A percentile compares a stretch with the other conserved stretches of the same genome.
Evolutionary conservation across 345 rosid genomes (phyloP).

Genomic region (Aurinia saxatilis): DNA sequence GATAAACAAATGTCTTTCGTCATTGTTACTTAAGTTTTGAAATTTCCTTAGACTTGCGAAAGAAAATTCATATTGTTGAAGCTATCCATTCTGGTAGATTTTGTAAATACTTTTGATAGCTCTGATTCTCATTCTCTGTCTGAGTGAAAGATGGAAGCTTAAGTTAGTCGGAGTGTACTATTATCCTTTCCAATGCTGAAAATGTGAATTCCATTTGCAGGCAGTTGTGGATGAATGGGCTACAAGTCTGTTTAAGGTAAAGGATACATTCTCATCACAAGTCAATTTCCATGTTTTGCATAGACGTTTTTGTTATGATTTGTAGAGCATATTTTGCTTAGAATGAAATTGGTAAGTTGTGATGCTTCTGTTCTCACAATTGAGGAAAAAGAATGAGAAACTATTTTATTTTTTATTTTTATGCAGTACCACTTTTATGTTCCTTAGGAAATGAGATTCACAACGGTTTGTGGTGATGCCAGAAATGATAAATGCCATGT

Average conservation of each 20-base stretch:
- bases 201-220: slow-evolving; percentile 37
- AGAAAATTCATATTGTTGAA: background rate
- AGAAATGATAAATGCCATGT: background rate
- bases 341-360: background rate
- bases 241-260: slow-evolving; percentile 87
- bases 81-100: background rate
- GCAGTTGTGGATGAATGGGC: slow-evolving; percentile 98
- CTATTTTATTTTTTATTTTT: slow-evolving; percentile 10
- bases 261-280: background rate
- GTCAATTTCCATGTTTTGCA: slow-evolving; percentile 4
- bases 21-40: slow-evolving; percentile 1
- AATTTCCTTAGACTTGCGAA: background rate
- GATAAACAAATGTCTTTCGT: background rate
- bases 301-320: background rate
- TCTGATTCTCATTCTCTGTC: background rate
- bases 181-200: slow-evolving; percentile 13
- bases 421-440: background rate
- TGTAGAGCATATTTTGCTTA: background rate
- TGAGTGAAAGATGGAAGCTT: background rate
- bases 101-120: background rate
- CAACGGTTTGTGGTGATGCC: background rate
- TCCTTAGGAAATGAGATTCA: background rate
- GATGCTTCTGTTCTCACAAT: background rate
- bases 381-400: background rate
- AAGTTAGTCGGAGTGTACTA: background rate